Evolutionary conservation across 1,284 basidiomycete genomes (phyloP).

Genomic region (Phenoliferia sp.): DNA sequence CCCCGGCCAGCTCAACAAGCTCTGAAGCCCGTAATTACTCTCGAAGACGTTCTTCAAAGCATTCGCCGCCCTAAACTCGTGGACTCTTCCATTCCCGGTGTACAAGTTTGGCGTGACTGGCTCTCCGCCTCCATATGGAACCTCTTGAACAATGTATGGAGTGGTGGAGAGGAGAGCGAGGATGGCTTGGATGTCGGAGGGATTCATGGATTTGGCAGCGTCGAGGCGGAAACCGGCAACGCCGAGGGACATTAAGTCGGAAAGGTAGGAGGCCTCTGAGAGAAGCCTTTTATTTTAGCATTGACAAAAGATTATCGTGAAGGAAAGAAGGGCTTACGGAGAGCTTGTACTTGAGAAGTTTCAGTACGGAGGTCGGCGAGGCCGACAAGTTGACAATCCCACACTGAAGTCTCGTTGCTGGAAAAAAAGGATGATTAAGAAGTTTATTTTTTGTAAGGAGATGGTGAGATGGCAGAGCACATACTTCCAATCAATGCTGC

Average conservation of each 20-base stretch:
- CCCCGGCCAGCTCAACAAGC: not conserved
- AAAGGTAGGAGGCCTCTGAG: constrained; percentile 55
- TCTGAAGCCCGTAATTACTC: not conserved
- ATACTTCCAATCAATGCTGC: constrained; percentile 5
- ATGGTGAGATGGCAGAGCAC: not conserved
- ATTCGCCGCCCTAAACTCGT: not conserved
- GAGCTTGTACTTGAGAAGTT: constrained; percentile 47
- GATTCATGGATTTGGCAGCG: constrained; percentile 52
- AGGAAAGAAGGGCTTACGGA: constrained; percentile 45
- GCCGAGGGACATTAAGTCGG: constrained; percentile 51
- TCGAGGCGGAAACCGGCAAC: constrained; percentile 62
- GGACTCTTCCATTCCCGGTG: not conserved
- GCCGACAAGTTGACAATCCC: not conserved
- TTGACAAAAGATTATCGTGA: not conserved
- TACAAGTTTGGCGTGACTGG: not conserved
- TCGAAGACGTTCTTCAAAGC: not conserved
- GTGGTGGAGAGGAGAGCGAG: not conserved
- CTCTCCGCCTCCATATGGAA: constrained; percentile 37
- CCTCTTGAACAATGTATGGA: constrained; percentile 3
- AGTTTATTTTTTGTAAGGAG: not conserved
- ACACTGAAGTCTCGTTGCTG: not conserved
- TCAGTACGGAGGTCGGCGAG: constrained; percentile 41
- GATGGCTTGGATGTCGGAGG: constrained; percentile 47
- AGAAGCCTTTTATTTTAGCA: constrained; percentile 49
- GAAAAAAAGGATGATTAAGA: not conserved